Percentiles rank a stretch among this genome's conserved stretches.
phyloP scores from a whole-genome alignment of 176 grass and related monocot genomes.

The Triticum monococcum region DNA sequence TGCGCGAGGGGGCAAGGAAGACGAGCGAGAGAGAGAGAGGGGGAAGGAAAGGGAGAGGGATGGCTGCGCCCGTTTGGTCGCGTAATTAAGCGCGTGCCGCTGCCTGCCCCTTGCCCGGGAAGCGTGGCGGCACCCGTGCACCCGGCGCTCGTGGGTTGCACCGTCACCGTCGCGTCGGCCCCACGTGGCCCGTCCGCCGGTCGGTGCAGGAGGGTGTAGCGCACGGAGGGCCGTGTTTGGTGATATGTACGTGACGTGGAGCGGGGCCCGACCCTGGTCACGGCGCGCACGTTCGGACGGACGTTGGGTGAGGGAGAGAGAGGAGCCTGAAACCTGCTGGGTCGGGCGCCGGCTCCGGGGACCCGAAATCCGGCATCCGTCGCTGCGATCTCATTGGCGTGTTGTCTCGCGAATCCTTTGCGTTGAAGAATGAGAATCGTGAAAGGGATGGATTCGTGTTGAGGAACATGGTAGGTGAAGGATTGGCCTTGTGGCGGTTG shows the following conservation, averaged over 20 bases:
- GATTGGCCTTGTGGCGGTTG: too few relatives aligned
- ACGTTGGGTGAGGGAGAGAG: neutral
- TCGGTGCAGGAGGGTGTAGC: neutral
- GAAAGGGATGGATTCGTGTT: neutral
- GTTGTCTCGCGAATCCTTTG: neutral
- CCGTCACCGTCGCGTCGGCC: neutral
- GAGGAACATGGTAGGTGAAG: neutral
- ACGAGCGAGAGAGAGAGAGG: neutral
- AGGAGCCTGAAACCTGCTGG: neutral
- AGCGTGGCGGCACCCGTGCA: slow-evolving; percentile 30
- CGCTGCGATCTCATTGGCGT: neutral
- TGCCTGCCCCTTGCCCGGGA: slow-evolving; percentile 30
- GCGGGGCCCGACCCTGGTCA: slow-evolving; percentile 37
- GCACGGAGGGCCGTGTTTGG: neutral
- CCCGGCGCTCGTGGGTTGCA: slow-evolving; percentile 10
- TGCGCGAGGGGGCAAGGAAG: slow-evolving; percentile 14
- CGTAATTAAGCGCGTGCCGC: slow-evolving; percentile 57
- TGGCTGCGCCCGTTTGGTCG: neutral
- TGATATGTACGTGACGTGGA: slow-evolving; percentile 47
- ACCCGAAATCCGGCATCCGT: slow-evolving; percentile 16
- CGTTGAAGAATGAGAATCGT: neutral
- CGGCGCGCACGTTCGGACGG: slow-evolving; percentile 43
- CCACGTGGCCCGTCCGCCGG: neutral
- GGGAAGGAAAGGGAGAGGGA: neutral
- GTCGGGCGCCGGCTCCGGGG: neutral